Base-by-base conservation (phyloP, 2,329 filamentous ascomycete genomes). In the Alternaria panax region DNA sequence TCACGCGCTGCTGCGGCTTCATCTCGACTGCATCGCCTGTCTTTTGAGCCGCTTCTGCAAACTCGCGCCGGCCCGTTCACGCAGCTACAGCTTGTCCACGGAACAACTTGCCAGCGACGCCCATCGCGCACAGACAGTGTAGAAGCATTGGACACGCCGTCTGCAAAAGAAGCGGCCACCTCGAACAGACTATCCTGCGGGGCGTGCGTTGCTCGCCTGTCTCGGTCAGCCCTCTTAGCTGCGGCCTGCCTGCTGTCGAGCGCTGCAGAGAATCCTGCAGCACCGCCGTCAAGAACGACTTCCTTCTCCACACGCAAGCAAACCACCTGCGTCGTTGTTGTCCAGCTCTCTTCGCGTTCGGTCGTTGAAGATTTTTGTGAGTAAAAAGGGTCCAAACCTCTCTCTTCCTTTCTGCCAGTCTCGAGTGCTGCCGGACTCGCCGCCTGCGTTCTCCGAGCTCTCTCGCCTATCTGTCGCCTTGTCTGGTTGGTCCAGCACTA, bases 201-300 rank as follows among this genome's bases (percentile, higher is more conserved):
- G 66, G 62, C 72, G 74, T 78, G 74, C 75, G 64, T 62, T 54
- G 62, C 71, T 76, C 73, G 74, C 71, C 73, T 75, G 74, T 70
- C 73, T 73, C 68, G 68, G 71, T 75, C 75, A 75, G 75, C 72
- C 75, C 70, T 76, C 73, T 76, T 77, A 76, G 75, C 75, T 75
- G 74, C 75, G 71, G 73, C 72, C 71, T 75, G 73, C 71, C 71
- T 76, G 74, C 75, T 74, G 68, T 71, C 68, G 66, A 71, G 70
- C 67, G 66, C 71, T 76, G 74, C 74, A 77, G 61, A 65, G 63
- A 66, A 75, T 74, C 65, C 73, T 76, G 73, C 75, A 77, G 72
- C 74, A 73, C 72, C 70, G 69, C 69, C 69, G 68, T 69, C 71
- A 67, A 76, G 69, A 74, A 73, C 72, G 61, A 70, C 67, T 63